Evolutionary conservation across 495 filamentous ascomycete genomes (phyloP).

Genomic region (Emericellopsis terricola): DNA sequence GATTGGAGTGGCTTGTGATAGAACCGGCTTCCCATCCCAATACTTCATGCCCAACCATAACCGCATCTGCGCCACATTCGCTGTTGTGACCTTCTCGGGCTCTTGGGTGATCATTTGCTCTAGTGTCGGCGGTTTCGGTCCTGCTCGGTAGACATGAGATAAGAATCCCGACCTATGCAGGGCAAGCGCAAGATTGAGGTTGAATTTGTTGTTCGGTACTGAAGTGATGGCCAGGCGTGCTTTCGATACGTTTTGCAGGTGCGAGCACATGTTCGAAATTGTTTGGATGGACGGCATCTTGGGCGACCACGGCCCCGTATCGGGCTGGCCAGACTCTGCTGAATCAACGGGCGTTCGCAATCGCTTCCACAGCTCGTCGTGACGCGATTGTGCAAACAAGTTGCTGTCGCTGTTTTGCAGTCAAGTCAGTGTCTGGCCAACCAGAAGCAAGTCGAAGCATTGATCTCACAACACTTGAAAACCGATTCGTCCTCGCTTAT

Average conservation of each 20-base stretch:
- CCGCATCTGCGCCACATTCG: slow-evolving; percentile 58
- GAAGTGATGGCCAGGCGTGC: slow-evolving; percentile 78
- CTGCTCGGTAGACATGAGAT: slow-evolving; percentile 63
- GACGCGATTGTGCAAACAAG: too few species aligned
- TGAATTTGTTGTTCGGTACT: slow-evolving; percentile 63
- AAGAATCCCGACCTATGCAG: slow-evolving; percentile 75
- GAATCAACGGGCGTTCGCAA: too few species aligned
- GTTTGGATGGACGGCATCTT: slow-evolving; percentile 36
- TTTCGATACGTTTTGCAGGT: slow-evolving; percentile 83
- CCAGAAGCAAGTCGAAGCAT: too few species aligned
- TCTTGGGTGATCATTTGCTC: slow-evolving; percentile 29
- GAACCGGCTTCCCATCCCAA: slow-evolving; percentile 70
- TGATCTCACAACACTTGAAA: too few species aligned
- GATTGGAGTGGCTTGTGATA: slow-evolving; percentile 49
- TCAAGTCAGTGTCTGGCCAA: too few species aligned
- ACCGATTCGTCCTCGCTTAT: too few species aligned
- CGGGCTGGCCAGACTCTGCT: background rate
- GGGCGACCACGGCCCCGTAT: background rate
- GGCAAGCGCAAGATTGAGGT: slow-evolving; percentile 54
- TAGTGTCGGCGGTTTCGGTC: slow-evolving; percentile 42
- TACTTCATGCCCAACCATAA: slow-evolving; percentile 94
- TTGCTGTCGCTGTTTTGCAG: too few species aligned
- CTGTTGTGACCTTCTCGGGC: slow-evolving; percentile 48
- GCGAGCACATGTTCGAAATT: slow-evolving; percentile 68
- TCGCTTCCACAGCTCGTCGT: too few species aligned